Conservation (phyloP, 176 grass and related monocot species). For the Dendrocalamus sinicus region DNA sequence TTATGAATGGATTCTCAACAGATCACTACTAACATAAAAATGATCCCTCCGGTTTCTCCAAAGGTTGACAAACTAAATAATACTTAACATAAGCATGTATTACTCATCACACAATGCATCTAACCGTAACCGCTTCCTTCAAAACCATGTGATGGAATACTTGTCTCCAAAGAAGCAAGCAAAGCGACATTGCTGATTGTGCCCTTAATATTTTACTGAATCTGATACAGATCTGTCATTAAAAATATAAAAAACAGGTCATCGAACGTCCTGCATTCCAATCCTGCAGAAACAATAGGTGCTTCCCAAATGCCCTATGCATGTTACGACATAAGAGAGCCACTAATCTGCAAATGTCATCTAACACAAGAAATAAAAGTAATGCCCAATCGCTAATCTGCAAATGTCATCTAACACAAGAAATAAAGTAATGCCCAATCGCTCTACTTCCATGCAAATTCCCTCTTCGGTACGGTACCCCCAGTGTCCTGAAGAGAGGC, state of each 20-base stretch:
- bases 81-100: constrained; percentile 44
- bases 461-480: constrained; percentile 31
- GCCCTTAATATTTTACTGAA: constrained; percentile 47
- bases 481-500: constrained; percentile 44
- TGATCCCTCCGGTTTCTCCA: constrained; percentile 48
- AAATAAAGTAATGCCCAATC: constrained; percentile 19
- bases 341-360: constrained; percentile 42
- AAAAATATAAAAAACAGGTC: constrained; percentile 47
- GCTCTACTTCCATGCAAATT: constrained; percentile 16
- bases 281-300: constrained; percentile 46
- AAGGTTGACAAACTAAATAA: constrained; percentile 63
- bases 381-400: background rate
- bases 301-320: constrained; percentile 44
- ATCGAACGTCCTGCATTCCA: constrained; percentile 47
- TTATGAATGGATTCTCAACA: constrained; percentile 42
- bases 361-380: constrained; percentile 45
- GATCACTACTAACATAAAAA: constrained; percentile 45
- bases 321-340: constrained; percentile 23
- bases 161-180: constrained; percentile 68
- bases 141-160: constrained; percentile 58
- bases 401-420: constrained; percentile 43
- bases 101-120: constrained; percentile 50
- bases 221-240: constrained; percentile 60
- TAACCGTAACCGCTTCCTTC: constrained; percentile 20
- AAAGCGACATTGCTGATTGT: constrained; percentile 60